Evolutionary conservation across 1,139 yeast genomes (phyloP).

Genomic region (Pichia cactophila): DNA sequence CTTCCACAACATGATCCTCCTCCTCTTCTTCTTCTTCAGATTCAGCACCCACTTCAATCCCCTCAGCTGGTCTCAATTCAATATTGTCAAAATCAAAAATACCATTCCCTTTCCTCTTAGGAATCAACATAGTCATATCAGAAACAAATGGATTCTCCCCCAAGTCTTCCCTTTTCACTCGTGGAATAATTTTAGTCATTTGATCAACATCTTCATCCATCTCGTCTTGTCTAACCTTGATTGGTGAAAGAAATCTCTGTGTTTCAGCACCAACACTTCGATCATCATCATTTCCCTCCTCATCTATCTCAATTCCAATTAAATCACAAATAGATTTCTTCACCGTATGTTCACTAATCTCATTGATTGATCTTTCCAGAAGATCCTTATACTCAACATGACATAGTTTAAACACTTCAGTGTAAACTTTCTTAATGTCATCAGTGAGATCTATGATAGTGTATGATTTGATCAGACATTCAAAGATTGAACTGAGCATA

Average conservation of each 20-base stretch:
- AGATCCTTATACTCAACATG: conserved; percentile 8
- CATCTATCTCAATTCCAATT: conserved; percentile 1
- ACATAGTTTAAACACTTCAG: conserved; percentile 7
- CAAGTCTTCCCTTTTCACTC: not conserved
- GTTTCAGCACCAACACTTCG: not conserved
- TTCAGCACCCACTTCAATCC: not conserved
- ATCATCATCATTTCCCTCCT: not conserved
- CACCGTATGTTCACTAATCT: conserved; percentile 8
- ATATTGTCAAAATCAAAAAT: conserved; percentile 14
- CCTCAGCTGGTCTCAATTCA: conserved; percentile 7
- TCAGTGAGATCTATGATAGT: conserved; percentile 5
- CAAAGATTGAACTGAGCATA: conserved; percentile 18
- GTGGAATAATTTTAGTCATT: conserved; percentile 22
- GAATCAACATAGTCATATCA: conserved; percentile 29
- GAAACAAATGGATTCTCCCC: conserved; percentile 5
- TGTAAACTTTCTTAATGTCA: not conserved
- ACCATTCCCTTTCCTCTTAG: conserved; percentile 12
- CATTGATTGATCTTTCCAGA: conserved; percentile 16
- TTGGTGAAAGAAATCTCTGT: conserved; percentile 6
- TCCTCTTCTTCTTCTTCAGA: conserved; percentile 1
- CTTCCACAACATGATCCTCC: not conserved
- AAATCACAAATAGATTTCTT: conserved; percentile 5
- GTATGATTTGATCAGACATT: conserved; percentile 18
- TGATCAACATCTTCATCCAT: conserved; percentile 23
- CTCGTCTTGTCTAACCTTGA: conserved; percentile 10